Evolutionary conservation across 805 yeast genomes (phyloP), one percentile per base, ranked within the genome.

Genomic region (Lipomyces mesembrius): DNA sequence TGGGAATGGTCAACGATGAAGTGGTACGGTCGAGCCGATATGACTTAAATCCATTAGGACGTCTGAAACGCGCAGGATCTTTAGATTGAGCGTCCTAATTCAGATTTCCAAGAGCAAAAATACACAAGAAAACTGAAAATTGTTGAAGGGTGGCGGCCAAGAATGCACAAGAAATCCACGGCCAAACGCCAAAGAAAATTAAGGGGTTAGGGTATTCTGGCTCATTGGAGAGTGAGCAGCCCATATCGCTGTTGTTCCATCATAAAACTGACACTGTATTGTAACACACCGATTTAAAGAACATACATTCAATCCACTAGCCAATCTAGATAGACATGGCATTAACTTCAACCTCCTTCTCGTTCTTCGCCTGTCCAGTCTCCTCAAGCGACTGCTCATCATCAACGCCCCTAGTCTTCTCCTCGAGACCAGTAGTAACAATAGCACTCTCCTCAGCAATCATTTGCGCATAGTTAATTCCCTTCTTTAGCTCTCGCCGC

Each of bases 401-500:
- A 29, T 32, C 60, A 35, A 20, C 58, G 7, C 46, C 63, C 9
- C 43, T 64, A 1, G 57, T 61, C 59, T 60, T 61, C 20, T 58
- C 64, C 0, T 27, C 62, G 11, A 51, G 34, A 8, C 66, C 63
- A 2, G 37, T 59, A 9, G 53, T 53, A 20, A 34, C 54, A 17
- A 39, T 3, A 4, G 53, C 68, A 25, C 2, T 53, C 20, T 53
- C 54, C 4, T 35, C 59, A 20, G 27, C 22, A 32, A 63, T 55
- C 27, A 27, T 53, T 39, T 51, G 25, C 35, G 37, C 11, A 34
- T 46, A 59, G 29, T 66, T 62, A 39, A 62, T 62, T 2, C 69
- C 69, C 12, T 17, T 29, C 59, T 57, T 54, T 22, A 34, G 17
- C 49, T 67, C 70, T 5, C 70, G 39, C n/a, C 68, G 59, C n/a